Evolutionary conservation across 2,329 filamentous ascomycete genomes (phyloP).

Genomic region (Dactylonectria estremocensis): DNA sequence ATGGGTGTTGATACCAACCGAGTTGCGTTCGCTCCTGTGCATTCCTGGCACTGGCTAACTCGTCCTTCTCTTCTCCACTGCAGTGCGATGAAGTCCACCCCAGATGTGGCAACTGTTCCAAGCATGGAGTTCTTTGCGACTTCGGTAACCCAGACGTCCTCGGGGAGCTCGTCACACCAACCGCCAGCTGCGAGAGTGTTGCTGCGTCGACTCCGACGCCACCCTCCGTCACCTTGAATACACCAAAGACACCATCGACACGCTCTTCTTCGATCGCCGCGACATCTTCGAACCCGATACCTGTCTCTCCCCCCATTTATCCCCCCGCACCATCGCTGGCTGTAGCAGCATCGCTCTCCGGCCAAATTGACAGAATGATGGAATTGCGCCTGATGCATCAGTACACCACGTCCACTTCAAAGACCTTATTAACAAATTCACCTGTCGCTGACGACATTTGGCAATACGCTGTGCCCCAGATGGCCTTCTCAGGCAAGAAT

Average conservation of each 20-base stretch:
- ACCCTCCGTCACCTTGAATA: slow-evolving; percentile 37
- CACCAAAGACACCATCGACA: slow-evolving; percentile 45
- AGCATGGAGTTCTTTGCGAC: slow-evolving; percentile 77
- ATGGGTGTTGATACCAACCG: slow-evolving; percentile 12
- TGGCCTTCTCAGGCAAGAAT: slow-evolving; percentile 70
- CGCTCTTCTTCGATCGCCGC: slow-evolving; percentile 40
- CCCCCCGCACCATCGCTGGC: slow-evolving; percentile 46
- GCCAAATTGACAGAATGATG: slow-evolving; percentile 63
- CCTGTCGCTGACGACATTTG: slow-evolving; percentile 70
- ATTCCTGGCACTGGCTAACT: slow-evolving; percentile 34
- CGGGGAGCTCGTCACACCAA: slow-evolving; percentile 60
- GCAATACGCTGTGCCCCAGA: slow-evolving; percentile 71
- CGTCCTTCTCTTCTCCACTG: slow-evolving; percentile 20
- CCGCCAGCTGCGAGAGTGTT: slow-evolving; percentile 49
- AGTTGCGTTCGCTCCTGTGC: slow-evolving; percentile 10
- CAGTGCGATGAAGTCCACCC: slow-evolving; percentile 78
- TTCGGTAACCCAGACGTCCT: slow-evolving; percentile 69
- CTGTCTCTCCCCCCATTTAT: slow-evolving; percentile 56
- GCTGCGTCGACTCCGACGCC: slow-evolving; percentile 45
- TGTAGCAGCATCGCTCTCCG: slow-evolving; percentile 51
- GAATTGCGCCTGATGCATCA: slow-evolving; percentile 77
- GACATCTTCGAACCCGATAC: slow-evolving; percentile 44
- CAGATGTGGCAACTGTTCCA: slow-evolving; percentile 75
- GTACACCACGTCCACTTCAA: slow-evolving; percentile 72
- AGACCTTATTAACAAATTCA: slow-evolving; percentile 70